Base-by-base conservation (phyloP, 768 basidiomycete species). In the Psilocybe tampanensis region DNA sequence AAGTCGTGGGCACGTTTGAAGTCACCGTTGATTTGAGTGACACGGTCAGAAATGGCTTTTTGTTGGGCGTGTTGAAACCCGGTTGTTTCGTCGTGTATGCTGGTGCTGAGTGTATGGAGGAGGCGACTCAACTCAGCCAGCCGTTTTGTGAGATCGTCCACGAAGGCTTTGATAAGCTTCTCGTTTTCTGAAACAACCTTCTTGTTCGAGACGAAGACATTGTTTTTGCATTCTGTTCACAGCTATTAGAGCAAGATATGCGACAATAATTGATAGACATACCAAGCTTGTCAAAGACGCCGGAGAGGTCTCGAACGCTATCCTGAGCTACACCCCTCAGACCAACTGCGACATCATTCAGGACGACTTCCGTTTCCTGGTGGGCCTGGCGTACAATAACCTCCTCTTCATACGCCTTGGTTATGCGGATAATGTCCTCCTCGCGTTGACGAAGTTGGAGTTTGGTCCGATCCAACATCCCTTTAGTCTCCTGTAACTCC, bases 231-330 rank as follows among this genome's bases (percentile, higher is more conserved):
- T 41, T 91, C 94, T 95, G 33, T 13, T 47, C 5, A 45, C 47
- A 41, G 18, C 2, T n/a, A 26, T 70, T 42, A 67, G 24, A 55
- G 13, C 29, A 43, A 11, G 17, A 24, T 22, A 12, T 45, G 18
- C n/a, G 44, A 26, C 12, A 23, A 58, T 24, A 8, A 29, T 3
- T 18, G 50, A 22, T 8, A 22, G 22, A 64, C 84, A 65, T 65
- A 94, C 94, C 90, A 44, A 97, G 82, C 72, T 96, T 97, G 42
- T 85, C 85, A 60, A 94, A 92, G 21, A 95, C 72, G 0, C 84
- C 83, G 15, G 66, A 71, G 34, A 95, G 77, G 67, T 97, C 92
- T 8, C 77, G 76, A 17, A 92, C 73, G 57, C 86, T 87, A 60
- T 93, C 85, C n/a, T 78, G 71, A 0, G 85, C 84, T 18, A 86